These are phyloP conservation scores for Geranium rotundifolium DNA, from an alignment of 345 rosid genomes.

Conservation along the genomic window DNA sequence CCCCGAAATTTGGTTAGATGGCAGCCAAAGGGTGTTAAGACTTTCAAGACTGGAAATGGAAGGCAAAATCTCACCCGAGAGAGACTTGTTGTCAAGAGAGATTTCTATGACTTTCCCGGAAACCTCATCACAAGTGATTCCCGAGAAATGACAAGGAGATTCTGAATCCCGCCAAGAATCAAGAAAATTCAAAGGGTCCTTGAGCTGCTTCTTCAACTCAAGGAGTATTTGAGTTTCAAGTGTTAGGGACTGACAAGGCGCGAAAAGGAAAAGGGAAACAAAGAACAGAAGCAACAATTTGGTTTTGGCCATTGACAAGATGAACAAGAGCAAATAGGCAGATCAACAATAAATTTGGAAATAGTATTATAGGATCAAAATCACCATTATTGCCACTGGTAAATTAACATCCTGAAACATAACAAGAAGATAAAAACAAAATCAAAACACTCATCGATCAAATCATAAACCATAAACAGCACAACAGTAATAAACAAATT, in stretches of 20 bases:
- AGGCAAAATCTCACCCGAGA: constrained; percentile 56
- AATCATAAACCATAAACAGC: constrained; percentile 8
- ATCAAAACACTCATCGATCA: not conserved
- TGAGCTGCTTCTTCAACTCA: constrained; percentile 44
- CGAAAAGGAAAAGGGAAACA: constrained; percentile 20
- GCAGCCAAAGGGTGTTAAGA: constrained; percentile 34
- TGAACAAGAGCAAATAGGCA: constrained; percentile 1
- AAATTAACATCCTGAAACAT: not conserved
- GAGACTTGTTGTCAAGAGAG: constrained; percentile 33
- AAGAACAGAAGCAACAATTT: constrained; percentile 9
- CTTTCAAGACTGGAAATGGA: constrained; percentile 37
- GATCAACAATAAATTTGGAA: not conserved
- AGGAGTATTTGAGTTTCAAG: constrained; percentile 52
- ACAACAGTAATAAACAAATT: not conserved
- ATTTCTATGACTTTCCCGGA: constrained; percentile 44
- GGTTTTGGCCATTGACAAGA: constrained; percentile 18
- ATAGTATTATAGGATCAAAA: not conserved
- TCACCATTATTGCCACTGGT: not conserved
- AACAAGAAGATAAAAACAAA: not conserved
- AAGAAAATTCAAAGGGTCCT: constrained; percentile 44
- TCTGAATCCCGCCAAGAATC: constrained; percentile 55
- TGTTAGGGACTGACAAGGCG: constrained; percentile 24
- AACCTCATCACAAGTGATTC: constrained; percentile 41
- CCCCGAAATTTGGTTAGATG: constrained; percentile 41
- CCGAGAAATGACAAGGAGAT: constrained; percentile 51